A percentile compares a stretch with the other conserved stretches of the same genome.
phyloP scores from a whole-genome alignment of 345 rosid genomes.

The Garcia nutans region DNA sequence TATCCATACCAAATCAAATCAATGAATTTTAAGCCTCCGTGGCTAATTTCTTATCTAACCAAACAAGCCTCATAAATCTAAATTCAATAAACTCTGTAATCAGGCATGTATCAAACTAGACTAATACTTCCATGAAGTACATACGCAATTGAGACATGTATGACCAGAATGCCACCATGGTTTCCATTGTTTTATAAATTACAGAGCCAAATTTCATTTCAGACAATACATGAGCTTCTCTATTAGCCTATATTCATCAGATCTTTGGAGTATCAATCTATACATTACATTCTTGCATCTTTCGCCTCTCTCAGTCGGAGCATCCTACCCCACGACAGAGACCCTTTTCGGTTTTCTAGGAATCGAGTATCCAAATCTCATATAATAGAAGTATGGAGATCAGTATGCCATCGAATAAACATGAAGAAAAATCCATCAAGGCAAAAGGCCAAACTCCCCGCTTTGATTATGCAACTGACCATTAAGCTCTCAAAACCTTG shows the following conservation, averaged over 20 bases:
- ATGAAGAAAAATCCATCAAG: background rate
- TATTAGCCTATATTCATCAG: slow-evolving; percentile 16
- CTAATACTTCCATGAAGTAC: background rate
- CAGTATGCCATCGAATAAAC: slow-evolving; percentile 7
- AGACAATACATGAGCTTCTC: slow-evolving; percentile 13
- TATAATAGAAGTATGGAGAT: slow-evolving; percentile 18
- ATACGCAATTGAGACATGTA: background rate
- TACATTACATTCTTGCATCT: slow-evolving; percentile 27
- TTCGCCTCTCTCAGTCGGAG: background rate
- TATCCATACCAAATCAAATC: no score
- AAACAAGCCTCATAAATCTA: no score
- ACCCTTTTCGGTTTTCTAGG: slow-evolving; percentile 3
- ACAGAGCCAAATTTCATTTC: slow-evolving; percentile 10
- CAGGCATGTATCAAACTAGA: background rate
- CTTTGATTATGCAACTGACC: background rate
- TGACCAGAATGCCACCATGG: slow-evolving; percentile 6
- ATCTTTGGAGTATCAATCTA: slow-evolving; percentile 36
- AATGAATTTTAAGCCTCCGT: no score
- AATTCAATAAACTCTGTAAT: no score
- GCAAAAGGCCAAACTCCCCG: slow-evolving; percentile 13
- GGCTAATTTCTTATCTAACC: no score
- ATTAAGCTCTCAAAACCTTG: slow-evolving; percentile 3
- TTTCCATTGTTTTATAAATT: slow-evolving; percentile 20
- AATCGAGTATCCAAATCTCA: background rate
- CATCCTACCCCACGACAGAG: slow-evolving; percentile 10